Conservation (phyloP, 371 early-diverging fungal genomes). For the Phascolomyces articulosus region DNA sequence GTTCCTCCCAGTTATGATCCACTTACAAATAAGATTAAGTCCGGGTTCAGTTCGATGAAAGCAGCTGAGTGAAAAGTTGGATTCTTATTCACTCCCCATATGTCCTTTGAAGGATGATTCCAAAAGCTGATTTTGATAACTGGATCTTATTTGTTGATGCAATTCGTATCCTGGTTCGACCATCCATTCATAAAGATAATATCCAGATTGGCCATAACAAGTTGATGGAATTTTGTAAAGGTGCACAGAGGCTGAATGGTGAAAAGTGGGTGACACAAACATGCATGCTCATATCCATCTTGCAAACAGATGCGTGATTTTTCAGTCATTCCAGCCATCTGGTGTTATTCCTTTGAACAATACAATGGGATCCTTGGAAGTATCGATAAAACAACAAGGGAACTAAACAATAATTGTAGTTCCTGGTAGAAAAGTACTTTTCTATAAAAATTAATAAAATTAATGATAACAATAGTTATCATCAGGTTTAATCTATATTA, state of each 20-base stretch:
- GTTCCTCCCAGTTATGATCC: too few species aligned
- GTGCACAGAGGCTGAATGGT: not conserved
- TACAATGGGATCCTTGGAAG: constrained; percentile 9
- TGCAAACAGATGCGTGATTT: not conserved
- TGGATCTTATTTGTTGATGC: constrained; percentile 12
- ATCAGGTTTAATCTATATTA: too few species aligned
- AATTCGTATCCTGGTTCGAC: not conserved
- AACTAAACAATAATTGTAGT: too few species aligned
- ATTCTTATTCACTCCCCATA: constrained; percentile 1
- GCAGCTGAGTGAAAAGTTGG: constrained; percentile 10
- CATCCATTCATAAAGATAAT: not conserved
- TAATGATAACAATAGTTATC: too few species aligned
- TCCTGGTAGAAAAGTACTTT: too few species aligned
- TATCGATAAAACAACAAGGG: not conserved
- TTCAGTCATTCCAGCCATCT: constrained; percentile 8
- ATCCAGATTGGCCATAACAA: not conserved
- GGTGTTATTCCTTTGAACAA: constrained; percentile 7
- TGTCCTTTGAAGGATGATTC: not conserved
- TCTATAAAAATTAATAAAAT: too few species aligned
- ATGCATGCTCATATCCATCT: constrained; percentile 1
- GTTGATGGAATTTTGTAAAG: not conserved
- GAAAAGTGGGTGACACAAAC: constrained; percentile 5
- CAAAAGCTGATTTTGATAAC: not conserved
- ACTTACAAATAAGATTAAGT: not conserved
- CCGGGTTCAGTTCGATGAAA: not conserved